Evolutionary conservation across 805 yeast genomes (phyloP), one percentile per base, ranked within the genome.

Genomic region (Candida coquimbonensis): DNA sequence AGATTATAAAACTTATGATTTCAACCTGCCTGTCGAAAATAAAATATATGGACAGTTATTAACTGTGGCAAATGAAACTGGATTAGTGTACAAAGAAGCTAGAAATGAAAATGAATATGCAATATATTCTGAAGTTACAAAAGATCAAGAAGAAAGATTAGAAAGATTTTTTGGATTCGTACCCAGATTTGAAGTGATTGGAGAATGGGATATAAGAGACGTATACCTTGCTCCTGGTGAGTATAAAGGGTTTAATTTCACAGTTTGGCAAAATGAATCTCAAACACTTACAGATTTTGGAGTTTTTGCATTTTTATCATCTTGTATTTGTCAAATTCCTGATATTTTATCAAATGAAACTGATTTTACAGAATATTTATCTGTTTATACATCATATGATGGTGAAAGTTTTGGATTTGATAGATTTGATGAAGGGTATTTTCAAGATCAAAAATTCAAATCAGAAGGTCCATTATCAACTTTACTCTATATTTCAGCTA

Each of bases 161-260:
- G 16, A 27, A 13, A 33, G 26, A 5, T 36, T 21, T 17, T 45
- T 45, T 45, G 48, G 48, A 7, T 45, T 45, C 26, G 45, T 41
- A 12, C 48, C 48, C 7, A 38, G n/a, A 3, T 45, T 45, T 31
- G 48, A 45, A 45, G 43, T 38, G 6, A 44, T 55, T n/a, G 37
- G 35, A 0, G 53, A 51, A 25, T 46, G 54, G 49, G 48, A 51
- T 6, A 45, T 50, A 1, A 49, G 48, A 24, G 49, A 46, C 14
- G 39, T 56, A 1, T 16, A 44, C 13, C 25, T 55, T 4, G 38
- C 31, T 12, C 59, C 60, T 1, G 60, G 59, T 1, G 37, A 49
- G 16, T 31, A 48, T 11, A 42, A 47, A 21, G 48, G 50, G 2
- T 56, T 40, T 26, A 45, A 52, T 29, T 56, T 52, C 47, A 46